phyloP scores from a whole-genome alignment of 371 early-diverging fungal species.

The Syncephalastrum monosporum region DNA sequence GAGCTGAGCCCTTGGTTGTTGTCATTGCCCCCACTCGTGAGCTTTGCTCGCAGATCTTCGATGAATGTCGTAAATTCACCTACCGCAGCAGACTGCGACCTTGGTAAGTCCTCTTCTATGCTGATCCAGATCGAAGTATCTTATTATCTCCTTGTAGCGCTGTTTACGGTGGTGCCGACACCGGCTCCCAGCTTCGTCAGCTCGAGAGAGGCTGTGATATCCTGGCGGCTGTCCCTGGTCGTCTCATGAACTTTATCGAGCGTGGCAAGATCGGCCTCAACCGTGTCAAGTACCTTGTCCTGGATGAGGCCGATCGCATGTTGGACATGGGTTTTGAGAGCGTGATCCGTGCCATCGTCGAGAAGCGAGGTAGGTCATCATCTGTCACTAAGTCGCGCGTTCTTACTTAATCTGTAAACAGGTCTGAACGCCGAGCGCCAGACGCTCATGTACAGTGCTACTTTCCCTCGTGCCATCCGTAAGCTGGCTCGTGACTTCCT shows the following conservation, averaged over 20 bases:
- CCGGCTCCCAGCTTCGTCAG: conserved; percentile 81
- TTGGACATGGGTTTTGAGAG: conserved; percentile 99
- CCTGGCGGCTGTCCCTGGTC: conserved; percentile 97
- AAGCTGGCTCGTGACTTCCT: conserved; percentile 87
- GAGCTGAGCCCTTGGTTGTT: conserved; percentile 34
- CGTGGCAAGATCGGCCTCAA: conserved; percentile 74
- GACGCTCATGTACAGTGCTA: conserved; percentile 96
- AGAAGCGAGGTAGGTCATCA: conserved; percentile 61
- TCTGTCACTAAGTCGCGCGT: background rate
- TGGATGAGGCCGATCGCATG: conserved; percentile 99
- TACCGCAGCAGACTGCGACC: conserved; percentile 32
- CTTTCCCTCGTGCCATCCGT: conserved; percentile 92
- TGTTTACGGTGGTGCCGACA: conserved; percentile 92
- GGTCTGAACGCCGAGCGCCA: conserved; percentile 54
- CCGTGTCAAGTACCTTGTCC: conserved; percentile 85
- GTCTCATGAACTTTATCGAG: conserved; percentile 93
- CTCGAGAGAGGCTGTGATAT: conserved; percentile 90
- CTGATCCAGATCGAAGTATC: background rate
- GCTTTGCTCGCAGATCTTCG: conserved; percentile 45
- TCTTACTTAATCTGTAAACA: conserved; percentile 8
- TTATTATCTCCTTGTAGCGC: conserved; percentile 41
- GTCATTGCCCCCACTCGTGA: conserved; percentile 50
- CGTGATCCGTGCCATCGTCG: conserved; percentile 89
- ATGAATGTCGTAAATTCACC: conserved; percentile 37
- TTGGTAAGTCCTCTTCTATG: conserved; percentile 15